Conservation (phyloP, 768 basidiomycete genomes). For the Serendipita indica region DNA sequence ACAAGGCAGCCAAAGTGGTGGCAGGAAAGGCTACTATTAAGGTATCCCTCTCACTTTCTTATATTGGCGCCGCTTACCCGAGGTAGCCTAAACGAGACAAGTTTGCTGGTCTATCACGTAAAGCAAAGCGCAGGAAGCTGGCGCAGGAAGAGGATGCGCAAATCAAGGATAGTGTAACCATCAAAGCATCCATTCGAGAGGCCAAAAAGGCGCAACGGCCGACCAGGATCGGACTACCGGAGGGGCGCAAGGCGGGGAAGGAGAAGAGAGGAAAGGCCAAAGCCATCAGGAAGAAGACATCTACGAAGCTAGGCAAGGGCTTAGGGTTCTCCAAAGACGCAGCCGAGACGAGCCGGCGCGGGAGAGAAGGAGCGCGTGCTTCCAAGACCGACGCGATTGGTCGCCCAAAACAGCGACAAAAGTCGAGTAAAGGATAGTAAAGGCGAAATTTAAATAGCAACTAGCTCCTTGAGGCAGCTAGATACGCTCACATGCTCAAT, state of each 20-base stretch:
- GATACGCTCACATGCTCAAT: too few species aligned
- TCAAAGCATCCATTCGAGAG: constrained; percentile 65
- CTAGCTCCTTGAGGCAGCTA: too few species aligned
- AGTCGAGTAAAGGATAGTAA: too few species aligned
- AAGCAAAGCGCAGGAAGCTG: constrained; percentile 75
- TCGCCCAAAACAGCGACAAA: constrained; percentile 19
- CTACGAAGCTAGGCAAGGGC: constrained; percentile 23
- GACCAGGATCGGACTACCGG: constrained; percentile 53
- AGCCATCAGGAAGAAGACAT: constrained; percentile 23
- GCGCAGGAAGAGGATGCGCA: constrained; percentile 68
- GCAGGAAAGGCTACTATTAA: not conserved
- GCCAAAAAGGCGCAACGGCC: constrained; percentile 71
- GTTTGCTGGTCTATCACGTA: constrained; percentile 71
- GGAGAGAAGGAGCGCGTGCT: constrained; percentile 46
- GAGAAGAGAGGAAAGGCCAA: constrained; percentile 15
- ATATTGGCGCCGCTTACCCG: not conserved
- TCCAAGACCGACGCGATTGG: constrained; percentile 45
- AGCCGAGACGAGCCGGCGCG: constrained; percentile 28
- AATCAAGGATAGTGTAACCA: constrained; percentile 34
- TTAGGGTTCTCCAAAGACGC: constrained; percentile 47
- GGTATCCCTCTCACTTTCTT: not conserved
- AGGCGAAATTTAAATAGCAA: too few species aligned
- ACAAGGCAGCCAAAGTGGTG: constrained; percentile 29
- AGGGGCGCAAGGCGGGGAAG: constrained; percentile 18
- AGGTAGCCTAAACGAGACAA: constrained; percentile 60